Evolutionary conservation across 257 asterid genomes (phyloP), one percentile per base, ranked within the genome.

Genomic region (Linaria vulgaris): DNA sequence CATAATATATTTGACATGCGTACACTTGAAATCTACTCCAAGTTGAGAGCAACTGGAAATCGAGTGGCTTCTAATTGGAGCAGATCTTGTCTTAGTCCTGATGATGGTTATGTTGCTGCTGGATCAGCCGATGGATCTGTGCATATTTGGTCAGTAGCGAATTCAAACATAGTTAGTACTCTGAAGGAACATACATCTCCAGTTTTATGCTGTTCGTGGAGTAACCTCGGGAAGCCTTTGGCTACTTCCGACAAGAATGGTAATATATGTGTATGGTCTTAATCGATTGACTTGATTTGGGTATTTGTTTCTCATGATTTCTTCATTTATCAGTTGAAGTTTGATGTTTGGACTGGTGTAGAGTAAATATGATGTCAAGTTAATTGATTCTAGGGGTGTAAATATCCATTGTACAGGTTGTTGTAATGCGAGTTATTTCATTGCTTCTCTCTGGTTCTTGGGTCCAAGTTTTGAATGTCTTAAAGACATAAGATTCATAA

Each of bases 1-100:
- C 99, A 92, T 67, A 87, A 92, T 63, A 69, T 92, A 22, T 89
- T 92, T 17, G 97, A 92, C 49, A 79, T 85, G 72, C 84, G 96
- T 20, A 86, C 87, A 44, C 86, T 92, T 14, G 97, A 92, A 74
- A 76, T 92, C 16, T 89, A 91, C 63, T 86, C 94, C 15, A 85
- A 89, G 1, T 69, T 92, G 74, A 82, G 76, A 72, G 88, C 85
- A 0, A 81, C 53, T 27, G 96, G 85, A 15, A 82, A 66, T 55
- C 74, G 90, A 67, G 88, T 87, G 37, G 96, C 97, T 12, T 72
- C 95, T 11, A 89, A 87, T 37, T 92, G 99, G 99, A 92, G 99
- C 74, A 67, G 97, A 48, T 89, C 96, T 0, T 92, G 97, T 63
- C 72, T 92, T 19, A 89, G 99, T 61, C 83, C 99, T 0, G 97